Evolutionary conservation across 2,329 filamentous ascomycete genomes (phyloP), one percentile per base, ranked within the genome.

Genomic region (Fusarium sp.): DNA sequence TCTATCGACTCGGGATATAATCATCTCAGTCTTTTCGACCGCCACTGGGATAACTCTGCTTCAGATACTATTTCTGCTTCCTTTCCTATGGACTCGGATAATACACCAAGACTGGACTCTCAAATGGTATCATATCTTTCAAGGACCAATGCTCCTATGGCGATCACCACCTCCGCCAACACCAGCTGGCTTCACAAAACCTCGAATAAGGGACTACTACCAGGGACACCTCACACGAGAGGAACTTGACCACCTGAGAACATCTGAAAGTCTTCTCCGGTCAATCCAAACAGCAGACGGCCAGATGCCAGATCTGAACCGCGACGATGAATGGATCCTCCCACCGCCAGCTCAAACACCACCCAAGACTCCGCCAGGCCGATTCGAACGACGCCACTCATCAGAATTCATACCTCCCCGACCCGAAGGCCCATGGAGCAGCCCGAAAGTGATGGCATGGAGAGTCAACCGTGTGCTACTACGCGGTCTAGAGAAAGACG

Each of bases 101-200:
- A 75, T 86, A 63, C 76, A 79, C 46, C 80, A 85, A 39, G 85
- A 88, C 68, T 85, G 83, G 80, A 80, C 80, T 17, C 72, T 87
- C 9, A 82, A 79, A 58, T 80, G 80, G 76, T 85, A 81, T 69
- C 78, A 86, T 51, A 71, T 82, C 31, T 77, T 82, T 66, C 75
- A 80, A 13, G 85, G 85, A 0, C 84, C 83, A 14, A 74, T 82
- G 33, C 78, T 86, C 1, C 78, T 84, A 13, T 74, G 70, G 23
- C 79, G 82, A 17, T 72, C 77, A 15, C 72, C 73, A 1, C 77
- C 78, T 0, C 78, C 78, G 0, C 74, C 78, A 0, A 76, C 77
- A 5, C 78, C 79, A 0, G 49, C 58, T 50, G 80, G 80, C 10
- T 81, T 80, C 45, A 64, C 74, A 48, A 84, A 84, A 63, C 81